phyloP scores from a whole-genome alignment of 2,329 filamentous ascomycete species.

The Thielaviopsis euricoi region DNA sequence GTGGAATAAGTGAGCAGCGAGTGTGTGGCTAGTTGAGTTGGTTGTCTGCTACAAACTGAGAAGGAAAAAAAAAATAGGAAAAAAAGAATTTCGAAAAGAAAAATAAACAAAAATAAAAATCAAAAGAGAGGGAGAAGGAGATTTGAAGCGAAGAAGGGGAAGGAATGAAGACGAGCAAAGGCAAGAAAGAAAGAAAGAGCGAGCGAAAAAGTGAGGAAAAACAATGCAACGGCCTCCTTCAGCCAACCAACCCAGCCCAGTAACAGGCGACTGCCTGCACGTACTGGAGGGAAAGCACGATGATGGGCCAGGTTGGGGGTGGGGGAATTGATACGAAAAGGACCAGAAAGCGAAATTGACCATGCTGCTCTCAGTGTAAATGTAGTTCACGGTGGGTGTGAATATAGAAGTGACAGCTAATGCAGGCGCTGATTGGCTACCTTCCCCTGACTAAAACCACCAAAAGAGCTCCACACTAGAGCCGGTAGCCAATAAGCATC shows the following conservation, averaged over 20 bases:
- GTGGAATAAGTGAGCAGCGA: no score
- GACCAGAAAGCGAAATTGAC: conserved; percentile 12
- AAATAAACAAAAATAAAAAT: no score
- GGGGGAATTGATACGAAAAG: conserved; percentile 9
- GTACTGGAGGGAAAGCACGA: background rate
- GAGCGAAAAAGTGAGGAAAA: conserved; percentile 5
- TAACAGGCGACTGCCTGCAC: no score
- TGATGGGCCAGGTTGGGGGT: background rate
- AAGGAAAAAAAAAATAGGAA: no score
- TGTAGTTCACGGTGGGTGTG: background rate
- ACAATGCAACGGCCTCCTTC: background rate
- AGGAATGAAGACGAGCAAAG: background rate
- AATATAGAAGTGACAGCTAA: background rate
- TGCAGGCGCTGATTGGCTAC: background rate
- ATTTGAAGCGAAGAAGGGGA: conserved; percentile 2
- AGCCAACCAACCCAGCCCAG: background rate
- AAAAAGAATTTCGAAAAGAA: conserved; percentile 1
- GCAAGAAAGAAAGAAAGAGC: conserved; percentile 3
- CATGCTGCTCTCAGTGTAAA: background rate
- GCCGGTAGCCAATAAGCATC: background rate
- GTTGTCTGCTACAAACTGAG: no score
- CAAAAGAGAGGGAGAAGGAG: no score
- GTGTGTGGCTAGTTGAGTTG: no score
- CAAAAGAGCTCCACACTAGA: conserved; percentile 1
- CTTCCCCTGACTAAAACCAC: conserved; percentile 6